A percentile compares a stretch with the other conserved stretches of the same genome.
phyloP scores from a whole-genome alignment of 805 yeast genomes.

The Candida cerambycidarum region DNA sequence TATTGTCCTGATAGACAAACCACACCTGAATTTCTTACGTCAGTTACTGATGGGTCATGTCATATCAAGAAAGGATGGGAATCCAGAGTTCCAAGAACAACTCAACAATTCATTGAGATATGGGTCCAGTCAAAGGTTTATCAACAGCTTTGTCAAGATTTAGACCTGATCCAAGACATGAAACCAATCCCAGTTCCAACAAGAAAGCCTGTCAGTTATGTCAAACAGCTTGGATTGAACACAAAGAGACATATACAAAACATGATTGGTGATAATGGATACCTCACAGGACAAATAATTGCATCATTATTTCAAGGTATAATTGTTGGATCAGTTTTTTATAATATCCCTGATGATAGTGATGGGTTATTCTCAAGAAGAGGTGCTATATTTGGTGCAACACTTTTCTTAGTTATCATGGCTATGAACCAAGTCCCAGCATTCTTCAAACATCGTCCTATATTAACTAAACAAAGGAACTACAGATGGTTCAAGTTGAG shows the following conservation, averaged over 20 bases:
- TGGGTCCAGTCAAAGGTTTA: conserved; percentile 60
- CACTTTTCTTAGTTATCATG: conserved; percentile 58
- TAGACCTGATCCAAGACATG: conserved; percentile 18
- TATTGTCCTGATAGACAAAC: conserved; percentile 60
- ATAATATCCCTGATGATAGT: conserved; percentile 48
- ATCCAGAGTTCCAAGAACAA: conserved; percentile 50
- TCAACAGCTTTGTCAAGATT: conserved; percentile 13
- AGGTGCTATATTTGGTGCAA: conserved; percentile 59
- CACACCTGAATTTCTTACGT: conserved; percentile 63
- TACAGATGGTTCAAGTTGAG: conserved; percentile 72
- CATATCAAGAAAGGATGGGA: conserved; percentile 51
- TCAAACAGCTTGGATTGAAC: not conserved
- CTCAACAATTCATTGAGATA: conserved; percentile 53
- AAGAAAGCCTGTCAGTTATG: not conserved
- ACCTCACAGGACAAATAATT: not conserved
- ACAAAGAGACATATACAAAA: not conserved
- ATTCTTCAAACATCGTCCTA: conserved; percentile 58
- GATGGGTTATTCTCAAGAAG: conserved; percentile 60
- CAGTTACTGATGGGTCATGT: conserved; percentile 63
- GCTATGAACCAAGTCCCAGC: conserved; percentile 57
- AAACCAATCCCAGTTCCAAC: not conserved
- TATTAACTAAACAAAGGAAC: conserved; percentile 65
- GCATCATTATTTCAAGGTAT: conserved; percentile 35
- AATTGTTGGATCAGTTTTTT: conserved; percentile 59
- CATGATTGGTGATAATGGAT: not conserved